A percentile compares a stretch with the other conserved stretches of the same genome.
phyloP scores from a whole-genome alignment of 306 rosid species.

The Prunus campanulata region DNA sequence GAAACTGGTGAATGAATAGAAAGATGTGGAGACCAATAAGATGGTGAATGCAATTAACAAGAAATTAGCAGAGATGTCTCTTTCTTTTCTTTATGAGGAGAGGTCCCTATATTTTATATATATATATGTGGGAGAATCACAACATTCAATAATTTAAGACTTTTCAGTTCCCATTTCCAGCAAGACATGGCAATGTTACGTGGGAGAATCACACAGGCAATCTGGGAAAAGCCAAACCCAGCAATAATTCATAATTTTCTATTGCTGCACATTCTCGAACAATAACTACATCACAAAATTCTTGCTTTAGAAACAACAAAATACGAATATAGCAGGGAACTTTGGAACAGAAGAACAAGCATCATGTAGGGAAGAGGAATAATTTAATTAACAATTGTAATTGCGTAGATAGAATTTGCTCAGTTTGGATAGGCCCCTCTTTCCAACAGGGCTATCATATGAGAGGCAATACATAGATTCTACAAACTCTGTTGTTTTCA shows the following conservation, averaged over 20 bases:
- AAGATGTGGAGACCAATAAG: background rate
- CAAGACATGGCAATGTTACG: background rate
- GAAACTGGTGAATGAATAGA: background rate
- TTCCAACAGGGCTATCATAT: slow-evolving; percentile 1
- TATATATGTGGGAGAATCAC: too few species aligned
- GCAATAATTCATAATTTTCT: background rate
- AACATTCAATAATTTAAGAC: background rate
- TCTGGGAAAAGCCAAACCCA: background rate
- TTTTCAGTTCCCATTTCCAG: background rate
- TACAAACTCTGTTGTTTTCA: slow-evolving; percentile 13
- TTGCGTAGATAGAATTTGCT: background rate
- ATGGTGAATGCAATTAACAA: background rate
- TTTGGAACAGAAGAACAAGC: background rate
- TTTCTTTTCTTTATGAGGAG: background rate
- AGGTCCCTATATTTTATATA: too few species aligned
- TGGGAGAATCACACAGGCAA: background rate
- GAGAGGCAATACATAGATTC: slow-evolving; percentile 19
- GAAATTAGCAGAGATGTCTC: background rate
- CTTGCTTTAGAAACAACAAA: background rate
- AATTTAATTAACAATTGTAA: background rate
- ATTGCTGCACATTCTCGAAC: background rate
- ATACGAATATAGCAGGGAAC: background rate
- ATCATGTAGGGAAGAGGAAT: background rate
- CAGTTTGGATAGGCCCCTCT: slow-evolving; percentile 9
- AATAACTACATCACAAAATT: background rate